Conservation (phyloP, 2,329 filamentous ascomycete genomes). For the Pseudonectria foliicola region DNA sequence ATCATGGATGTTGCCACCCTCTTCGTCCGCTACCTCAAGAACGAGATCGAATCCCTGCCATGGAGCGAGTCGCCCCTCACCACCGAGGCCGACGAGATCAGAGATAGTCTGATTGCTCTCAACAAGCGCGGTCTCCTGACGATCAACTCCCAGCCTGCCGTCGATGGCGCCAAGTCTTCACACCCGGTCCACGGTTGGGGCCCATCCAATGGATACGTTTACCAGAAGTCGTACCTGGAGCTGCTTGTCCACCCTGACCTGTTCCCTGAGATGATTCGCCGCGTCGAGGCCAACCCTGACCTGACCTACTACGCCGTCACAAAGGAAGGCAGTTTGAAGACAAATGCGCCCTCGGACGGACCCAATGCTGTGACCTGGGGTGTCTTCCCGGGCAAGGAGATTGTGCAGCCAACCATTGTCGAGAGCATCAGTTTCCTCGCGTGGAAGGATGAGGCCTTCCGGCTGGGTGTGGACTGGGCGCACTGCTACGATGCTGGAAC, state of each 20-base stretch:
- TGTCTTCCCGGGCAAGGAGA: slow-evolving; percentile 97
- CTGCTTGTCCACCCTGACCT: slow-evolving; percentile 77
- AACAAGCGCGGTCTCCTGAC: slow-evolving; percentile 85
- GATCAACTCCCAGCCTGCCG: slow-evolving; percentile 94
- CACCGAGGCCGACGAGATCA: slow-evolving; percentile 72
- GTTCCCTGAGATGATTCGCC: slow-evolving; percentile 66
- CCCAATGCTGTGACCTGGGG: slow-evolving; percentile 99
- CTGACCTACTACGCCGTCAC: slow-evolving; percentile 94
- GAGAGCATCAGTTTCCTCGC: slow-evolving; percentile 96
- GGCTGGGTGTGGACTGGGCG: slow-evolving; percentile 87
- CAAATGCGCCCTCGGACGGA: slow-evolving; percentile 76
- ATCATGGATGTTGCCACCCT: slow-evolving; percentile 74
- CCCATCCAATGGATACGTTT: slow-evolving; percentile 89
- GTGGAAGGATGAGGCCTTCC: slow-evolving; percentile 97
- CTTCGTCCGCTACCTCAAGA: slow-evolving; percentile 79
- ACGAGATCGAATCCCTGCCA: slow-evolving; percentile 73
- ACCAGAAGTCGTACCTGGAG: slow-evolving; percentile 96
- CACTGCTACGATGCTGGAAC: slow-evolving; percentile 76
- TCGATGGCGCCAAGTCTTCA: slow-evolving; percentile 82
- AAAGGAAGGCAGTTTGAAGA: slow-evolving; percentile 71
- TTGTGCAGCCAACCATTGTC: slow-evolving; percentile 99
- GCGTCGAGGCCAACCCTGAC: slow-evolving; percentile 71
- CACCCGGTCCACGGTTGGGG: slow-evolving; percentile 91
- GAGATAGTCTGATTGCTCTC: slow-evolving; percentile 66
- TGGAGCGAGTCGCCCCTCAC: slow-evolving; percentile 92